Conservation (phyloP, 441 rosid genomes). For the Gossypium armourianum region DNA sequence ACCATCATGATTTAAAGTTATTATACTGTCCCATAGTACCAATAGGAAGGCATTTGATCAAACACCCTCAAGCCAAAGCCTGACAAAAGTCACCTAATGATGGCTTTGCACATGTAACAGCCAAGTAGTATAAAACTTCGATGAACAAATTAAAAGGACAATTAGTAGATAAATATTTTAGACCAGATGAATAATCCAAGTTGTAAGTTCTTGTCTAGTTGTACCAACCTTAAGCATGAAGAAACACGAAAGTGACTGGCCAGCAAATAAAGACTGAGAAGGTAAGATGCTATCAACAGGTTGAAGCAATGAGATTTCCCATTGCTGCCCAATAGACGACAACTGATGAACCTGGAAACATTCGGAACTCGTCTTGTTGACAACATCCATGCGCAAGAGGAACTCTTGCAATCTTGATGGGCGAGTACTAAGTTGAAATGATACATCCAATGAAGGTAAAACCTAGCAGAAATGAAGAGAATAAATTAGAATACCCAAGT, state of each 20-base stretch:
- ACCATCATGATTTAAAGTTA: neutral
- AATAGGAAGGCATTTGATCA: neutral
- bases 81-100: neutral
- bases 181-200: neutral
- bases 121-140: neutral
- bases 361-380: slow-evolving; percentile 57
- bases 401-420: slow-evolving; percentile 74
- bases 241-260: slow-evolving; percentile 78
- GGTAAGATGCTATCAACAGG: slow-evolving; percentile 54
- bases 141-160: neutral
- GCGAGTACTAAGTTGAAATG: slow-evolving; percentile 63
- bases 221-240: slow-evolving; percentile 66
- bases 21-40: neutral
- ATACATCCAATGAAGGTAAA: slow-evolving; percentile 67
- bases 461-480: slow-evolving; percentile 37
- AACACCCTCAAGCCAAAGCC: neutral
- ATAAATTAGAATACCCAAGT: slow-evolving; percentile 8
- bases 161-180: neutral
- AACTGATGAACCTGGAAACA: slow-evolving; percentile 66
- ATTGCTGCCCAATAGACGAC: slow-evolving; percentile 63
- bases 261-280: slow-evolving; percentile 53
- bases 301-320: slow-evolving; percentile 83
- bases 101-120: neutral
- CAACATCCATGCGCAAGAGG: slow-evolving; percentile 80
- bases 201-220: slow-evolving; percentile 8